phyloP scores from a whole-genome alignment of 345 rosid species.

The Corchorus olitorius region DNA sequence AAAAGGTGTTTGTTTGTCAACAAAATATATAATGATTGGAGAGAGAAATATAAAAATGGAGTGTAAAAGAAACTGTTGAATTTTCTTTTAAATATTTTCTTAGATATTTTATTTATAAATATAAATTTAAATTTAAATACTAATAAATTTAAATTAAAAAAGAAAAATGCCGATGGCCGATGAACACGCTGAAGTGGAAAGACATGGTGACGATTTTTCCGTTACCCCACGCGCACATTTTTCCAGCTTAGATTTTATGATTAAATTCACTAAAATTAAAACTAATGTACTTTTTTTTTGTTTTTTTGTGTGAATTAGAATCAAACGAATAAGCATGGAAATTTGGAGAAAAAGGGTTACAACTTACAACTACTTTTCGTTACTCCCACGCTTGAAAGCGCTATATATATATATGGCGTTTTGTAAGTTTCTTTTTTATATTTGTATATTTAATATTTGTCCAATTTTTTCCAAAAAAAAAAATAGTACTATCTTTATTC shows the following conservation, averaged over 20 bases:
- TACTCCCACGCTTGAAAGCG: neutral
- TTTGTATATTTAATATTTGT: neutral
- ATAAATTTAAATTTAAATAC: neutral
- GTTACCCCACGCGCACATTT: neutral
- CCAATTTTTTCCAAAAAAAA: too few species aligned
- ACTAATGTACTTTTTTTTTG: neutral
- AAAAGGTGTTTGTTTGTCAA: neutral
- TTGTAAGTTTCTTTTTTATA: neutral
- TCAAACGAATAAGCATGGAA: neutral
- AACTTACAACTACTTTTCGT: neutral
- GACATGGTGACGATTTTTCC: neutral
- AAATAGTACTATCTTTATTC: too few species aligned
- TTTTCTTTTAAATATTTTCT: neutral
- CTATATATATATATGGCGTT: neutral
- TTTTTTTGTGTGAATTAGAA: neutral
- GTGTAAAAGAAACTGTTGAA: neutral
- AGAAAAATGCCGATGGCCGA: neutral
- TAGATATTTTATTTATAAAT: neutral
- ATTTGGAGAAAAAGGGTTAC: neutral
- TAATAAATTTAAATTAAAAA: neutral
- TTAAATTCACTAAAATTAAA: too few species aligned
- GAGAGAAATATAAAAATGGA: neutral
- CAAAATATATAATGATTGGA: neutral
- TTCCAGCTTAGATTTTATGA: neutral
- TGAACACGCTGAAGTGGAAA: constrained; percentile 8